Conservation (phyloP, 2,329 filamentous ascomycete genomes). For the Sphaceloma murrayae region DNA sequence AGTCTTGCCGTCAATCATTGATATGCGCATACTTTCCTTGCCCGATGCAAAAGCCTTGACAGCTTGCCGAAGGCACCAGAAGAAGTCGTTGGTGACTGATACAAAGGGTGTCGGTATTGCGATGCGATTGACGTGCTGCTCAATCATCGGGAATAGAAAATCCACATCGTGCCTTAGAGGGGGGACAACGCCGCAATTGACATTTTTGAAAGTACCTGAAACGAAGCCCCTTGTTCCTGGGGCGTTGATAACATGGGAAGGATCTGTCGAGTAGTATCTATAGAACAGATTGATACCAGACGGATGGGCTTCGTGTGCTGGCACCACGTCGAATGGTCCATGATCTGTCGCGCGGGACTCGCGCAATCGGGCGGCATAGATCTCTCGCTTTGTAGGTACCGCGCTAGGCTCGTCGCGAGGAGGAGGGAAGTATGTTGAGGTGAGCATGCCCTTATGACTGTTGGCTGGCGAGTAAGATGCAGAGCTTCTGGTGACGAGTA, state of each 20-base stretch:
- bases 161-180: neutral
- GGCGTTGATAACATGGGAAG: slow-evolving; percentile 1
- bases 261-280: neutral
- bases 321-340: neutral
- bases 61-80: slow-evolving; percentile 1
- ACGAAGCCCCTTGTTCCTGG: neutral
- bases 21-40: neutral
- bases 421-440: too few relatives aligned
- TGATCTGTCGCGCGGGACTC: neutral
- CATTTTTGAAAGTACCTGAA: neutral
- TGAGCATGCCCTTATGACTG: too few relatives aligned
- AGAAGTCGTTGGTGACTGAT: neutral
- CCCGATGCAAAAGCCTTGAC: neutral
- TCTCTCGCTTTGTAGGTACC: too few relatives aligned
- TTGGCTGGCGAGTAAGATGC: too few relatives aligned
- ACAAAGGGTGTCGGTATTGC: slow-evolving; percentile 1
- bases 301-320: neutral
- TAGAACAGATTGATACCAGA: neutral
- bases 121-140: slow-evolving; percentile 5
- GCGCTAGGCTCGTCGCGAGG: too few relatives aligned
- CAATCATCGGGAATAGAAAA: neutral
- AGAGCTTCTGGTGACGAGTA: too few relatives aligned
- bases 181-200: neutral
- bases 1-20: slow-evolving; percentile 1
- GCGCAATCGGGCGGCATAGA: neutral